These are phyloP conservation scores for Penicillium sp. DNA, from an alignment of 2,329 filamentous ascomycete species.

Conservation along the genomic window DNA sequence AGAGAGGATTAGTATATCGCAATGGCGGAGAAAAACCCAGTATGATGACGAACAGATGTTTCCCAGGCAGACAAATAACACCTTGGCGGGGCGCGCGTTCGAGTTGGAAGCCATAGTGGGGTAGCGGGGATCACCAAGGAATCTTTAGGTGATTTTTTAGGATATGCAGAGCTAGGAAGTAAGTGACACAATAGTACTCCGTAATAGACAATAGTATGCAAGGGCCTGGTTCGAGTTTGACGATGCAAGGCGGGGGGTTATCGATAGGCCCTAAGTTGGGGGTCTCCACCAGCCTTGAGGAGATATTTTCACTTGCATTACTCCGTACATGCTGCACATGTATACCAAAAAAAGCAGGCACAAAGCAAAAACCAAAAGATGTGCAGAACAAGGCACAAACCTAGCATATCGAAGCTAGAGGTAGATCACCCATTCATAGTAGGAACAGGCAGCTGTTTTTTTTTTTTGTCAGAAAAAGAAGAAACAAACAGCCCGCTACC, in stretches of 20 bases:
- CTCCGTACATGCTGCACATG: background rate
- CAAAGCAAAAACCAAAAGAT: background rate
- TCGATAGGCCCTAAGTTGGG: conserved; percentile 9
- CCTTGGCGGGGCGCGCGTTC: conserved; percentile 53
- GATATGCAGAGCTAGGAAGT: background rate
- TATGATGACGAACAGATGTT: conserved; percentile 71
- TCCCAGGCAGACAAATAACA: conserved; percentile 93
- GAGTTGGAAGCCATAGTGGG: conserved; percentile 25
- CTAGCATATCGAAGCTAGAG: background rate
- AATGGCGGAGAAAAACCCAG: background rate
- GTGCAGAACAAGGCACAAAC: background rate
- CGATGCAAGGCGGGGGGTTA: conserved; percentile 6
- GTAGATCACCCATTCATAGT: background rate
- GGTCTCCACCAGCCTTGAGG: background rate
- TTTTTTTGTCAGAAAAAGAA: too few species aligned
- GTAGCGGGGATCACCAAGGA: background rate
- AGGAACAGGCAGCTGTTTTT: conserved; percentile 1
- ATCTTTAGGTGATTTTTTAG: background rate
- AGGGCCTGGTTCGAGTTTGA: background rate
- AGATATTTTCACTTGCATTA: background rate
- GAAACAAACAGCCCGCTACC: background rate
- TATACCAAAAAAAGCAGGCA: background rate
- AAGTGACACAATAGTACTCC: background rate
- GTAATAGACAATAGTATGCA: background rate
- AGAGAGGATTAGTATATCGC: conserved; percentile 5